A percentile compares a stretch with the other conserved stretches of the same genome.
Conservation (phyloP, 192 early-diverging fungal species). For the Coemansia sp. region DNA sequence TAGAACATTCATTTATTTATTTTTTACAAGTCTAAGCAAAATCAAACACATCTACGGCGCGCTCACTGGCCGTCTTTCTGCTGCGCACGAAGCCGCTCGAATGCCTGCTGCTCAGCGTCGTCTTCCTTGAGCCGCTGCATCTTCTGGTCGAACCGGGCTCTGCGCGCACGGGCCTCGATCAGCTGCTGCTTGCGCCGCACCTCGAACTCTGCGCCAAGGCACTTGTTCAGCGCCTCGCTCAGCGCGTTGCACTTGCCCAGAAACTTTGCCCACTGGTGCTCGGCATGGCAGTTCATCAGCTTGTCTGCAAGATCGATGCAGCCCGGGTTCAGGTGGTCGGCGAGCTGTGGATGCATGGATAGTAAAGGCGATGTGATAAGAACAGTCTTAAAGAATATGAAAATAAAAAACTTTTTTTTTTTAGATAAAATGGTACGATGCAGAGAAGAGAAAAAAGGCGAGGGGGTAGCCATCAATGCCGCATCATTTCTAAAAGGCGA, state of each 20-base stretch:
- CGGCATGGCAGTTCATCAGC: constrained; percentile 47
- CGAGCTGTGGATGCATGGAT: constrained; percentile 48
- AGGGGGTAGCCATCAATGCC: background rate
- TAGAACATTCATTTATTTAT: background rate
- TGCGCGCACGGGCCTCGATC: constrained; percentile 42
- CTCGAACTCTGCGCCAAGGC: constrained; percentile 46
- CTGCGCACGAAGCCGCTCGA: constrained; percentile 24
- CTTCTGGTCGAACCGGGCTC: constrained; percentile 23
- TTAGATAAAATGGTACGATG: background rate
- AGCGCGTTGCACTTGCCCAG: constrained; percentile 56
- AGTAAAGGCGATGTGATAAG: background rate
- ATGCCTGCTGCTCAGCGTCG: constrained; percentile 32
- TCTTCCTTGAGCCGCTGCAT: constrained; percentile 34
- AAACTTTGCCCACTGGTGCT: constrained; percentile 50
- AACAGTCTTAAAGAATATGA: too few species aligned
- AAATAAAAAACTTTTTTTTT: background rate
- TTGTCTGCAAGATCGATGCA: constrained; percentile 45
- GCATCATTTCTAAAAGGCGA: background rate
- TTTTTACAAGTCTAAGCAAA: background rate
- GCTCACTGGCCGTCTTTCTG: background rate
- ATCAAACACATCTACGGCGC: background rate
- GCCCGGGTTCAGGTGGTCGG: constrained; percentile 53
- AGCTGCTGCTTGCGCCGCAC: constrained; percentile 48
- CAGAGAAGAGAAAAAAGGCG: background rate
- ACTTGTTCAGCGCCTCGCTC: constrained; percentile 54